These are phyloP conservation scores for Starmerella kuoi DNA, from an alignment of 805 yeast species.

Conservation along the genomic window DNA sequence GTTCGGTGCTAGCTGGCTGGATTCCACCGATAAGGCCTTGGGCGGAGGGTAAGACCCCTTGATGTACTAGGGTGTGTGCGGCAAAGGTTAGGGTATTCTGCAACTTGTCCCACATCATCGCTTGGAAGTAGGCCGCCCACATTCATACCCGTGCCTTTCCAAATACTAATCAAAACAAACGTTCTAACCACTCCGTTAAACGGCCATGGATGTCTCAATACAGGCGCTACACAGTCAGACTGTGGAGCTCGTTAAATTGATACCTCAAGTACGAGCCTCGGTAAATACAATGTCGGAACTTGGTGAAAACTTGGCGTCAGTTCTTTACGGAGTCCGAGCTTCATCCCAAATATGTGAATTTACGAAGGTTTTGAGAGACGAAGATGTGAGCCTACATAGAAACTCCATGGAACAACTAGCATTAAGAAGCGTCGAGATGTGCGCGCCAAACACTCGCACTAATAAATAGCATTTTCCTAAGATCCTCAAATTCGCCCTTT, in stretches of 20 bases:
- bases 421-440: neutral
- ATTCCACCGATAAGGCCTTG: constrained; percentile 7
- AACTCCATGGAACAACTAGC: neutral
- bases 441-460: neutral
- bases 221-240: constrained; percentile 1
- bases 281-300: neutral
- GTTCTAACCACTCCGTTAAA: too few relatives aligned
- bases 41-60: neutral
- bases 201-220: neutral
- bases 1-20: constrained; percentile 12
- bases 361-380: neutral
- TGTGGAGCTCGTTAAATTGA: neutral
- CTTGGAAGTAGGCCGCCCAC: too few relatives aligned
- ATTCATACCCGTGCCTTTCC: too few relatives aligned
- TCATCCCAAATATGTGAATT: constrained; percentile 1
- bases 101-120: neutral
- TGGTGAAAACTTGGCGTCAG: neutral
- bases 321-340: neutral
- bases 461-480: too few relatives aligned
- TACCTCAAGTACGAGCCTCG: neutral
- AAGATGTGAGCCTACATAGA: neutral
- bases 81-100: neutral
- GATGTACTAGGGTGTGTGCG: too few relatives aligned
- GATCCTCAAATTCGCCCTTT: too few relatives aligned
- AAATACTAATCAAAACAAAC: too few relatives aligned